These are phyloP conservation scores for Theobroma cacao DNA, from an alignment of 345 rosid species.

Conservation along the genomic window DNA sequence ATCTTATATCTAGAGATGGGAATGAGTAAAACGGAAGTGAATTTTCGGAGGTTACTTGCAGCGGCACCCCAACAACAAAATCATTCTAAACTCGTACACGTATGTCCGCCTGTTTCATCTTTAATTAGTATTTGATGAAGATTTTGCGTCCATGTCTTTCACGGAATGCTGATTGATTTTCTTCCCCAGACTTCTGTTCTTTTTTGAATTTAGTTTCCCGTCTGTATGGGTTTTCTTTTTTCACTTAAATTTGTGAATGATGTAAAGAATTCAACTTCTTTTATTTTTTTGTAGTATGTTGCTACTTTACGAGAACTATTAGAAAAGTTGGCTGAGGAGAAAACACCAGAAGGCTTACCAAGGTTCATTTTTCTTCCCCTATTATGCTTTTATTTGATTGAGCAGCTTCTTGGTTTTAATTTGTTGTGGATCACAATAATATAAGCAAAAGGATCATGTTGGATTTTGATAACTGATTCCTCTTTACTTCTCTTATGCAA, in stretches of 20 bases:
- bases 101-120: constrained; percentile 15
- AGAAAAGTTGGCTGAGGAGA: constrained; percentile 11
- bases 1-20: constrained; percentile 55
- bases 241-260: not conserved
- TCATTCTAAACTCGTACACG: constrained; percentile 78
- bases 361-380: constrained; percentile 3
- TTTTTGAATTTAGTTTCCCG: not conserved
- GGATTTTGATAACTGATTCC: not conserved
- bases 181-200: not conserved
- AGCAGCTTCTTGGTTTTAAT: constrained; percentile 62
- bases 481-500: not conserved
- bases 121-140: not conserved
- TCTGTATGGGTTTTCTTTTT: not conserved
- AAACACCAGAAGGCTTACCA: not conserved
- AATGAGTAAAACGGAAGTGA: constrained; percentile 73
- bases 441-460: not conserved
- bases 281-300: constrained; percentile 53
- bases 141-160: not conserved
- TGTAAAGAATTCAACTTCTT: not conserved
- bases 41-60: constrained; percentile 66
- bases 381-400: constrained; percentile 27
- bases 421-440: not conserved
- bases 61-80: constrained; percentile 76
- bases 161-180: not conserved
- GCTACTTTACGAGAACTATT: constrained; percentile 69